Conservation (phyloP, 768 basidiomycete species). For the Auriculariales sp. region DNA sequence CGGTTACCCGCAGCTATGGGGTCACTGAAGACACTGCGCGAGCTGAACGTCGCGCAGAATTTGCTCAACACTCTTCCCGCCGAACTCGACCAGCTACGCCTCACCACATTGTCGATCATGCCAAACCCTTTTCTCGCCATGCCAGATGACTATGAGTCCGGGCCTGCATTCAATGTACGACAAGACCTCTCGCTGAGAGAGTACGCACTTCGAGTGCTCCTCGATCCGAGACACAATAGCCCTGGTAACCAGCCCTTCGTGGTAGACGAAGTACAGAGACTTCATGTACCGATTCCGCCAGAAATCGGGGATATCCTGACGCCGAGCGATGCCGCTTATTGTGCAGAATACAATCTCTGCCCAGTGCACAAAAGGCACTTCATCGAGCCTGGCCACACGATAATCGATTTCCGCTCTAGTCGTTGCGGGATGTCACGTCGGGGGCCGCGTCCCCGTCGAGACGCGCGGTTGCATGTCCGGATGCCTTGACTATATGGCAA, state of each 20-base stretch:
- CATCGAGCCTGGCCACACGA: neutral
- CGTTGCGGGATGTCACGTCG: neutral
- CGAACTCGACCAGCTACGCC: neutral
- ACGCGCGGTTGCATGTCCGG: neutral
- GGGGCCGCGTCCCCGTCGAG: neutral
- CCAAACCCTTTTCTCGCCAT: neutral
- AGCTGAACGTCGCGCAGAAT: neutral
- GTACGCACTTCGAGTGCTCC: neutral
- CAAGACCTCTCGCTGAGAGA: neutral
- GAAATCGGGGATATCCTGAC: neutral
- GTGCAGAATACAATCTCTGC: neutral
- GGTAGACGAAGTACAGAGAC: too few species aligned
- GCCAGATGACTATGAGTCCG: neutral
- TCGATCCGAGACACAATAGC: neutral
- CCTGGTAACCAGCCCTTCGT: neutral
- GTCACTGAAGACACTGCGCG: neutral
- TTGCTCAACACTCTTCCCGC: neutral
- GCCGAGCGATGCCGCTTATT: neutral
- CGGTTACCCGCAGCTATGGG: neutral
- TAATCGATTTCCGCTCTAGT: neutral
- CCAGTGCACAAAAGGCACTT: neutral
- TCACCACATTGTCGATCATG: neutral
- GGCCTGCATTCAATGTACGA: neutral
- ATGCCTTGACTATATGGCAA: neutral
- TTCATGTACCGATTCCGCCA: neutral